These are phyloP conservation scores for Phlyctochytrium arcticum DNA, from an alignment of 192 early-diverging fungal genomes.

Conservation along the genomic window DNA sequence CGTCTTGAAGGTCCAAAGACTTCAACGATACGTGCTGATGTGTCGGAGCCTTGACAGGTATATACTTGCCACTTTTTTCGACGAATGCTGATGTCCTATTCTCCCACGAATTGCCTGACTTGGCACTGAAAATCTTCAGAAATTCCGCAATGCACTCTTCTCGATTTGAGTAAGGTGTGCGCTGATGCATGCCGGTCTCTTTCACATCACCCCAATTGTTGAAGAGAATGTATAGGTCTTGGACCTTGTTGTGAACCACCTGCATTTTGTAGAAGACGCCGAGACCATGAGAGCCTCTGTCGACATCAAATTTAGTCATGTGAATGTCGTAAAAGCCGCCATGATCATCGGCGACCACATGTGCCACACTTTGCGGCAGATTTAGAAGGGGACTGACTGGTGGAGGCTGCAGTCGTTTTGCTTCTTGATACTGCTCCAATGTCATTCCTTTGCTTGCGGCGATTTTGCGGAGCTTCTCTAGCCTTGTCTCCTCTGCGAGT, in stretches of 20 bases:
- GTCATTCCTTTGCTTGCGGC: slow-evolving; percentile 14
- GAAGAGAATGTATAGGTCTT: slow-evolving; percentile 29
- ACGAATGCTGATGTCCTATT: slow-evolving; percentile 4
- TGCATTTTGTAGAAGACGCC: slow-evolving; percentile 60
- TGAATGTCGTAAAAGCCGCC: slow-evolving; percentile 40
- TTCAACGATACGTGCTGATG: slow-evolving; percentile 10
- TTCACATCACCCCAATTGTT: slow-evolving; percentile 31
- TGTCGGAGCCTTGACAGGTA: neutral
- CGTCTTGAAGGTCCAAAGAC: slow-evolving; percentile 14
- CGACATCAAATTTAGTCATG: slow-evolving; percentile 44
- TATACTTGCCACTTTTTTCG: slow-evolving; percentile 28
- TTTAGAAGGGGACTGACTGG: slow-evolving; percentile 8
- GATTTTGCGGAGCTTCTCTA: neutral
- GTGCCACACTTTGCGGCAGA: slow-evolving; percentile 7
- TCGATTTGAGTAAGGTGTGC: slow-evolving; percentile 26
- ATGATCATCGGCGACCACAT: slow-evolving; percentile 20
- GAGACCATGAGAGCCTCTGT: slow-evolving; percentile 21
- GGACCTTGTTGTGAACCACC: slow-evolving; percentile 46
- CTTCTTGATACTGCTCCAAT: slow-evolving; percentile 1
- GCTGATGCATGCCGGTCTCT: slow-evolving; percentile 19
- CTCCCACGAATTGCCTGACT: slow-evolving; percentile 31
- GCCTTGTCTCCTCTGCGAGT: neutral
- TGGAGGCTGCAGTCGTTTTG: slow-evolving; percentile 15
- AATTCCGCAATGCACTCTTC: slow-evolving; percentile 29
- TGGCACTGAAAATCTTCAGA: slow-evolving; percentile 36